Base-by-base conservation (phyloP, 306 rosid species). In the Gastrolobium villosum region DNA sequence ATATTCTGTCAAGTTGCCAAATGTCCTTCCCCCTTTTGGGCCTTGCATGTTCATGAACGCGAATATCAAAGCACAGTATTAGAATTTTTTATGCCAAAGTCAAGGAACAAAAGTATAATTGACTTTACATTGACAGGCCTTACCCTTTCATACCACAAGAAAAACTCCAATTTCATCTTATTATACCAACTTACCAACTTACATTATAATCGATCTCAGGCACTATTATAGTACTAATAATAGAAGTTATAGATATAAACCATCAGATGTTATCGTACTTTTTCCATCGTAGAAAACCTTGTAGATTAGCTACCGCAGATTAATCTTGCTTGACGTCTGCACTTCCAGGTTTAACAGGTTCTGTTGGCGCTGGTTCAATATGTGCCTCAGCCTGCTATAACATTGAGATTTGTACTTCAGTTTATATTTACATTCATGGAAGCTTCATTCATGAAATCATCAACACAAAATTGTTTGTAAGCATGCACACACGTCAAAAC, bases 241-340 rank as follows among this genome's bases (percentile, higher is more conserved):
- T 20, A 63, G 10, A 53, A 71, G 64, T 40, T 72, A 65, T 46
- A 65, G 10, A 15, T 31, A 83, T 10, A 40, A 65, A 43, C 63
- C 45, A 45, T 61, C 8, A 52, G 32, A 20, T 5, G 48, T 3
- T 1, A 44, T 52, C 40, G 4, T 61, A 10, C 7, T 20, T 69
- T 60, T 41, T 4, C 55, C 45, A 65, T 67, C 50, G 31, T 57
- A 59, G 60, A 43, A 41, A 74, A 34, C 69, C 62, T 68, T 26
- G 65, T 26, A 60, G 15, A 82, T 7, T 41, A 64, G 44, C 48
- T 53, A 50, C 49, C 63, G 65, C 50, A 57, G 44, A 40, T 56
- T 88, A 93, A 56, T 93, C 98, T 67, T 77, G 79, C 88, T 93
- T 93, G 67, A 77, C 69, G 66, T 82, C 83, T 9, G 62, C 83